Evolutionary conservation across 768 basidiomycete genomes (phyloP), one percentile per base, ranked within the genome.

Genomic region (Cytidiella melzeri): DNA sequence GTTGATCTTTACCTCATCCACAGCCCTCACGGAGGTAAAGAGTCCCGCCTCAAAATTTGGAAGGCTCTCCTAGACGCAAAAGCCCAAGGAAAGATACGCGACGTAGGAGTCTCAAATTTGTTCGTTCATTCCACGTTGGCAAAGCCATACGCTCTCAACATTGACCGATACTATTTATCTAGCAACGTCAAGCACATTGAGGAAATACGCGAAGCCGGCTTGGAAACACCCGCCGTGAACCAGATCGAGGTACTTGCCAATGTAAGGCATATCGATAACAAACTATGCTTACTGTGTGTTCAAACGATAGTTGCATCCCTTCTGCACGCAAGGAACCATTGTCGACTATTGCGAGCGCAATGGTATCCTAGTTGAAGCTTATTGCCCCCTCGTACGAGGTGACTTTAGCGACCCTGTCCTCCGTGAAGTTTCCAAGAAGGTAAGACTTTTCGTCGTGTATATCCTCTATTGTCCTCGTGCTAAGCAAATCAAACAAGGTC

Each of bases 41-140:
- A 80, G 51, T 70, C 69, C 24, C 83, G 90, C 18, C 67, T 91
- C n/a, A 76, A 71, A 19, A 83, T 86, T 0, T 92, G 85, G 69
- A 80, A 73, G 42, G 87, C 86, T 6, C 70, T 92, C 11, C 64
- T 81, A 5, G 79, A 83, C 28, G 75, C 77, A 15, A 76, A 76
- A 53, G 60, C 68, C 23, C 75, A 66, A 3, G 87, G 89, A 3
- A 87, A 86, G 57, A 74, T 90, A 43, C 73, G 76, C 53, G 73
- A 73, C 3, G 76, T 88, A 15, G 89, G 89, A 2, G 89, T 92
- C 5, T 90, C 87, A 1, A 92, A 92, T 66, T 92, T 81, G 87
- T 88, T 56, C 40, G 84, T 23, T 12, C 45, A n/a, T n/a, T n/a
- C n/a, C n/a, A n/a, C n/a, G n/a, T n/a, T n/a, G 55, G 11, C 10